Percentiles rank a stretch among this genome's conserved stretches.
These are phyloP conservation scores for Macrocybe sp. DNA, from an alignment of 1,284 basidiomycete genomes.

Conservation along the genomic window DNA sequence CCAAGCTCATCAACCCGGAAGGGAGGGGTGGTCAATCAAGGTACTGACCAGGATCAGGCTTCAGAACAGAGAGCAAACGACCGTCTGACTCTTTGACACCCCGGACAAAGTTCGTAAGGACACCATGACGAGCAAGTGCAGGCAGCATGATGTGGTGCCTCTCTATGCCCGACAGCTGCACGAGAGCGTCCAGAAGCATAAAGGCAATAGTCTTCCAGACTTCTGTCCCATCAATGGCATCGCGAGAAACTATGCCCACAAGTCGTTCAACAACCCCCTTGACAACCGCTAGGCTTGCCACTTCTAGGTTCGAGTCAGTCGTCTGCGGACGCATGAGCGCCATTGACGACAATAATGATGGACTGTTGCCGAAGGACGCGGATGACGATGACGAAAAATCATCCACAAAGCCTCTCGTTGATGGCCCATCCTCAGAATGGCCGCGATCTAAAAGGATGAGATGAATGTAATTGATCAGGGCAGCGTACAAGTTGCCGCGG, in stretches of 20 bases:
- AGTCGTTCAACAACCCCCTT: constrained; percentile 71
- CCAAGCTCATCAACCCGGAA: constrained; percentile 5
- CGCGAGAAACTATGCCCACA: constrained; percentile 72
- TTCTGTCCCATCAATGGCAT: constrained; percentile 92
- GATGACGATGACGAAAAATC: constrained; percentile 32
- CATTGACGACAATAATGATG: constrained; percentile 24
- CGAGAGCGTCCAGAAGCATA: constrained; percentile 77
- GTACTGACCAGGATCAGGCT: constrained; percentile 79
- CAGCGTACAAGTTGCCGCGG: constrained; percentile 96
- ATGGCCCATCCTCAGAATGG: constrained; percentile 15
- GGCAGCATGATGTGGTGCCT: constrained; percentile 54
- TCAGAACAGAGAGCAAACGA: constrained; percentile 76
- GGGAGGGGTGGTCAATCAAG: neutral
- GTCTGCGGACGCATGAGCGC: constrained; percentile 18
- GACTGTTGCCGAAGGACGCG: constrained; percentile 29
- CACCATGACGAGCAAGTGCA: constrained; percentile 72
- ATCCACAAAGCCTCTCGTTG: constrained; percentile 9
- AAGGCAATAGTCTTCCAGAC: constrained; percentile 96
- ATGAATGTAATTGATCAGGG: constrained; percentile 86
- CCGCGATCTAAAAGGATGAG: constrained; percentile 33
- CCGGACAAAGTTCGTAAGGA: constrained; percentile 79
- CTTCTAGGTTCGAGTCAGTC: constrained; percentile 43
- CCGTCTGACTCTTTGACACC: constrained; percentile 82
- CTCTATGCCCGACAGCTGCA: constrained; percentile 61
- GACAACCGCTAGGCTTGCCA: constrained; percentile 57